Base-by-base conservation (phyloP, 208 protist species). In the Trypanosoma cruzi region DNA sequence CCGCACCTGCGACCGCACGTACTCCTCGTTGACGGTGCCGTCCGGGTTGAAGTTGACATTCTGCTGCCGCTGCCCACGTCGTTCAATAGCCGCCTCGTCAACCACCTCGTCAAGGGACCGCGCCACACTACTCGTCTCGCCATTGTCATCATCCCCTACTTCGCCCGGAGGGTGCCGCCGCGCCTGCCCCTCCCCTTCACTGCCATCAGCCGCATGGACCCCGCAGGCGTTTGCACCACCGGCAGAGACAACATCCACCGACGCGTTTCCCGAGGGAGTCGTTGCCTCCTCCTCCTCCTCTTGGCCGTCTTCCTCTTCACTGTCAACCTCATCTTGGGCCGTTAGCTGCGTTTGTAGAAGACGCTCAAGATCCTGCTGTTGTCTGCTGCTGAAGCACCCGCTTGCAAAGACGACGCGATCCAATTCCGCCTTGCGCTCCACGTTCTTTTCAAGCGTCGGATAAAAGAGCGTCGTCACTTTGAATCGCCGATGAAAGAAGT, bases 401-500 rank as follows among this genome's bases (percentile, higher is more conserved):
- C 88, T 97, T 5, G 90, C 90, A 67, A 86, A 89, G 29, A 94
- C 92, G 34, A 85, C 55, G 48, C 86, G 80, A 75, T 97, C 89
- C 52, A 97, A 68, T 31, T 90, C 75, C 3, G 34, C 77, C 58
- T 79, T 90, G 40, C 90, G 86, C 71, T 84, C 81, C 24, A 95
- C 89, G 52, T 97, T 86, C 28, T 84, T 84, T 64, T 88, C 81
- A 56, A 95, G 74, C 24, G 86, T 84, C 16, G 88, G 90, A 50
- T 79, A 87, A 65, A 78, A 84, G 37, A 90, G 65, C 20, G 73
- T 87, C 28, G 75, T 75, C 10, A 99, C 58, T 59, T 86, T 85
- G 72, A 98, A 99, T 29, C 90, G 82, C 42, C 94, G 88, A 36
- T 85, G 72, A 75, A 99, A 99, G 72, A 98, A 99, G 18, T 80